phyloP scores from a whole-genome alignment of 371 early-diverging fungal species.

The Zopfochytrium polystomum region DNA sequence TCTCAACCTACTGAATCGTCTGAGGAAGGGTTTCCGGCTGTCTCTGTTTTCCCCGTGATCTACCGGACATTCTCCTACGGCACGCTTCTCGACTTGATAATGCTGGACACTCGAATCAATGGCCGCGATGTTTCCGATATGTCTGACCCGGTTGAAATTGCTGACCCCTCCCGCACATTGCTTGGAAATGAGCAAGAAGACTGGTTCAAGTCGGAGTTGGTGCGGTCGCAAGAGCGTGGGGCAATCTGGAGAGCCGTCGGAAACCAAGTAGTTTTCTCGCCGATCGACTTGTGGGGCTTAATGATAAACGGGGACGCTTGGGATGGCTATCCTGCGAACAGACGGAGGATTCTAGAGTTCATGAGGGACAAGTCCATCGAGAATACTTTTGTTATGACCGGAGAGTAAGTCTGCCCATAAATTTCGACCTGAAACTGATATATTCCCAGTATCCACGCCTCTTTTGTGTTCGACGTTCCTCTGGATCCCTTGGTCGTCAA shows the following conservation, averaged over 20 bases:
- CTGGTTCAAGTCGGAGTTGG: constrained; percentile 34
- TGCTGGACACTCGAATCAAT: constrained; percentile 43
- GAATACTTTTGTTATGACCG: constrained; percentile 33
- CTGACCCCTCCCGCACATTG: constrained; percentile 19
- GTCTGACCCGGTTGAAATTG: not conserved
- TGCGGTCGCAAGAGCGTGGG: constrained; percentile 19
- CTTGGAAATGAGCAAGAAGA: constrained; percentile 36
- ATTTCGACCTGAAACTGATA: not conserved
- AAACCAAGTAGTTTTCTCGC: constrained; percentile 42
- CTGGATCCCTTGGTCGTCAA: too few species aligned
- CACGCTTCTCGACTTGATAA: constrained; percentile 38
- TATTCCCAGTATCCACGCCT: constrained; percentile 26
- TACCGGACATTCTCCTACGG: constrained; percentile 41
- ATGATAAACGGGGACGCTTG: constrained; percentile 29
- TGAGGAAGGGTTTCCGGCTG: too few species aligned
- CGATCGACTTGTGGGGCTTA: constrained; percentile 18
- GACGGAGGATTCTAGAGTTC: constrained; percentile 26
- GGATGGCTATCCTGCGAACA: constrained; percentile 38
- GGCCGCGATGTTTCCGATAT: constrained; percentile 32
- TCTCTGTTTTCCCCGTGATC: too few species aligned
- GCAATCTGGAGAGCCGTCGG: constrained; percentile 39
- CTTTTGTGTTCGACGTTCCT: constrained; percentile 32
- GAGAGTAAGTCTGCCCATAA: constrained; percentile 28
- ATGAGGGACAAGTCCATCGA: constrained; percentile 17
- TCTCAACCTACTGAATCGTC: not conserved